Evolutionary conservation across 2,329 filamentous ascomycete genomes (phyloP).

Genomic region (Claviceps africana): DNA sequence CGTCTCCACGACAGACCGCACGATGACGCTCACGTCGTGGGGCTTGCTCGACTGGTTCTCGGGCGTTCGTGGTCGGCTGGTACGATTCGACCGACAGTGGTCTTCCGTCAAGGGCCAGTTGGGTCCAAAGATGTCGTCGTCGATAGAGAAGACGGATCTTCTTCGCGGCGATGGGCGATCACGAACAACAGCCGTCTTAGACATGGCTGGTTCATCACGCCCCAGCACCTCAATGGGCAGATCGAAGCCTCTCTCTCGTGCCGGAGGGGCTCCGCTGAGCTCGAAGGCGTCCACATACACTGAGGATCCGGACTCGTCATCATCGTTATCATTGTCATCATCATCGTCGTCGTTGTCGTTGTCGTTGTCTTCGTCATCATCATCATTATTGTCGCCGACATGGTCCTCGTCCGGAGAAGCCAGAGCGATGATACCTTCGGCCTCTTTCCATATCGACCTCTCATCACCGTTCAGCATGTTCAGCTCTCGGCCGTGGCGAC

Average conservation of each 20-base stretch:
- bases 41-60: conserved; percentile 20
- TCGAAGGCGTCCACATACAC: conserved; percentile 25
- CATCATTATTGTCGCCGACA: conserved; percentile 11
- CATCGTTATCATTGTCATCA: conserved; percentile 12
- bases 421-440: conserved; percentile 77
- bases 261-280: conserved; percentile 31
- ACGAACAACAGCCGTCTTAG: conserved; percentile 38
- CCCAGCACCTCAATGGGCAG: conserved; percentile 28
- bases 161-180: conserved; percentile 39
- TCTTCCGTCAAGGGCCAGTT: conserved; percentile 32
- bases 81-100: conserved; percentile 18
- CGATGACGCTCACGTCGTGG: conserved; percentile 33
- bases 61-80: conserved; percentile 28
- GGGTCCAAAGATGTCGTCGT: conserved; percentile 52
- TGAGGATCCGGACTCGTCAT: conserved; percentile 23
- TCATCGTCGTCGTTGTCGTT: conserved; percentile 36
- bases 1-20: conserved; percentile 48
- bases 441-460: conserved; percentile 58
- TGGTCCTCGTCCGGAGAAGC: conserved; percentile 53
- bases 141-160: conserved; percentile 49
- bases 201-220: conserved; percentile 27
- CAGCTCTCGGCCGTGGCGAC: conserved; percentile 54
- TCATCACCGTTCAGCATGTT: conserved; percentile 48
- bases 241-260: conserved; percentile 24
- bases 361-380: conserved; percentile 15